phyloP scores from a whole-genome alignment of 495 filamentous ascomycete species.

The Melanomma pulvis-pyrius region DNA sequence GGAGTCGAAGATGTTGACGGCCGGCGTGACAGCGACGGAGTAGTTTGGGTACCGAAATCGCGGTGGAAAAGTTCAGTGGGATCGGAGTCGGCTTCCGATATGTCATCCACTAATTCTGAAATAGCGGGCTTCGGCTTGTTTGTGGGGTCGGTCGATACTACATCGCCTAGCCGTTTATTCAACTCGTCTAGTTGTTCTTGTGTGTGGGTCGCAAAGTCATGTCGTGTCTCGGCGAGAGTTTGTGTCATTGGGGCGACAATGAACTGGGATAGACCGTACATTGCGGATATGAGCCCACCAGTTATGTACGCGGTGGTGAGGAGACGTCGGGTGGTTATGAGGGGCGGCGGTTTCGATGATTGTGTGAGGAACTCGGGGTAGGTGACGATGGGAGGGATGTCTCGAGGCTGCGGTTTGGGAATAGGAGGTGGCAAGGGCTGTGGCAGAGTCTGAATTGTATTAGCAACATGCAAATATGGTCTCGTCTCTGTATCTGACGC shows the following conservation, averaged over 20 bases:
- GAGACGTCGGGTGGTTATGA: conserved; percentile 75
- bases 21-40: conserved; percentile 52
- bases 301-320: conserved; percentile 79
- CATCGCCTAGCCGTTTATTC: conserved; percentile 70
- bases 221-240: conserved; percentile 73
- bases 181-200: conserved; percentile 65
- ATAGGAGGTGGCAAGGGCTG: conserved; percentile 36
- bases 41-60: conserved; percentile 86
- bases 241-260: conserved; percentile 82
- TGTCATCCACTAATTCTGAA: conserved; percentile 26
- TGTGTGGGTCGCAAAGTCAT: conserved; percentile 72
- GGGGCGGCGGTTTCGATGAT: conserved; percentile 67
- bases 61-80: conserved; percentile 90
- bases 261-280: conserved; percentile 83
- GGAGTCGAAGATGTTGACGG: conserved; percentile 26
- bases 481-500: too few species aligned
- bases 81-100: conserved; percentile 59
- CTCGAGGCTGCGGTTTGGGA: conserved; percentile 36
- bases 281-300: conserved; percentile 65
- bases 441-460: conserved; percentile 26
- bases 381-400: conserved; percentile 87
- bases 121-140: conserved; percentile 40
- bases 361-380: conserved; percentile 90
- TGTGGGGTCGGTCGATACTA: conserved; percentile 66
- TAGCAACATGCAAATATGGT: too few species aligned